Evolutionary conservation across 2,329 filamentous ascomycete genomes (phyloP).

Genomic region (Neonectria coccinea): DNA sequence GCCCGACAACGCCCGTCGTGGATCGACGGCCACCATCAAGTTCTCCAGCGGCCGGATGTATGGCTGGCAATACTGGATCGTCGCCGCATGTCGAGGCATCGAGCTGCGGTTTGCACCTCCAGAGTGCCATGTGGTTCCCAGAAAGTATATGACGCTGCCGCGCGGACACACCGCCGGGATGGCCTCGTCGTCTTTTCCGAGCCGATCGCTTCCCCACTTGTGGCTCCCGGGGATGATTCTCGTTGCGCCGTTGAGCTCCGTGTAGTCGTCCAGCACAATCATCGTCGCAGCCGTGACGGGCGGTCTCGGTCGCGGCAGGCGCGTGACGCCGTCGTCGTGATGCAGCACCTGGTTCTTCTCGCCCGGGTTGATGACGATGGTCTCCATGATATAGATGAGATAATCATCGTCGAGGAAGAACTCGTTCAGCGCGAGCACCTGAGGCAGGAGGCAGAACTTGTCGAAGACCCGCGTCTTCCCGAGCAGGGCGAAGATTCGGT

Average conservation of each 20-base stretch:
- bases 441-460: conserved; percentile 19
- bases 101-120: conserved; percentile 17
- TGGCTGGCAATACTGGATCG: conserved; percentile 24
- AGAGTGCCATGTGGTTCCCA: conserved; percentile 25
- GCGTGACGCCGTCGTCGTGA: conserved; percentile 19
- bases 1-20: conserved; percentile 19
- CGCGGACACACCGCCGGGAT: conserved; percentile 16
- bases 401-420: conserved; percentile 22
- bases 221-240: conserved; percentile 22
- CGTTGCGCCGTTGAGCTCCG: conserved; percentile 21
- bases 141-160: conserved; percentile 21
- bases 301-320: conserved; percentile 14
- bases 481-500: conserved; percentile 16
- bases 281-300: conserved; percentile 19
- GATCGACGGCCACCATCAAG: conserved; percentile 22
- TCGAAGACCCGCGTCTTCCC: conserved; percentile 23
- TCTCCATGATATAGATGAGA: conserved; percentile 24
- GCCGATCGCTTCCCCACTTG: conserved; percentile 19
- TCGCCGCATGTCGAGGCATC: conserved; percentile 16
- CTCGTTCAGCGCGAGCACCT: conserved; percentile 23
- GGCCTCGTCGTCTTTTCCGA: conserved; percentile 15
- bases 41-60: conserved; percentile 26
- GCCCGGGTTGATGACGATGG: conserved; percentile 23
- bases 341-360: conserved; percentile 26
- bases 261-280: conserved; percentile 26